Evolutionary conservation across 768 basidiomycete genomes (phyloP), one percentile per base, ranked within the genome.

Genomic region (Amanita subjunquillea): DNA sequence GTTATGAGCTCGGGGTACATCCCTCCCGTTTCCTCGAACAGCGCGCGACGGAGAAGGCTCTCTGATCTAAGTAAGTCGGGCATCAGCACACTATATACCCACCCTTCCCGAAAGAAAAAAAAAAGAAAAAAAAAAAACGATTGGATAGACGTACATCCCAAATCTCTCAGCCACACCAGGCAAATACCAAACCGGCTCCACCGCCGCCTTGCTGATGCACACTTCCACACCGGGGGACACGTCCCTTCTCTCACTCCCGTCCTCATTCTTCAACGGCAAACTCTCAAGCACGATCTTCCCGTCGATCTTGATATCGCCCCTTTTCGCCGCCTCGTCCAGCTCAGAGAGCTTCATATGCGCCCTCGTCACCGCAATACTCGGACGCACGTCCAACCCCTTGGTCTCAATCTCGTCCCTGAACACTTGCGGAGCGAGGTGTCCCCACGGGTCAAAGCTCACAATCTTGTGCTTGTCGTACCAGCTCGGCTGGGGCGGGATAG

Each of bases 1-100:
- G 95, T 97, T 62, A 98, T 85, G 29, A 98, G 78, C 60, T 98
- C 95, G 2, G 94, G 93, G 65, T 90, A 92, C 87, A 91, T 91
- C 62, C 92, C 91, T 59, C 91, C 92, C 0, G 91, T 95, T 57
- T 96, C 95, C 65, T 98, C 95, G 58, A 97, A 98, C 36, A 98
- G 73, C 0, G 90, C 86, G n/a, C 95, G 77, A 17, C 95, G 82
- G 2, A 98, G 78, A 0, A 91, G 68, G 15, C 73, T 77, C 65
- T 98, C 95, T 0, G 89, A 87, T 46, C 87, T 90, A 62, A 30
- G 44, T 10, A 30, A 32, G 3, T 32, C 32, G 10, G 32, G 32
- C 9, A 32, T 32, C 10, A 32, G 32, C 10, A 25, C 25, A 25
- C 4, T 4, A 25, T 25, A 25, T 25, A 25, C 25, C 25, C 10